phyloP scores from a whole-genome alignment of 345 rosid genomes.

The Eucalyptus polybractea region DNA sequence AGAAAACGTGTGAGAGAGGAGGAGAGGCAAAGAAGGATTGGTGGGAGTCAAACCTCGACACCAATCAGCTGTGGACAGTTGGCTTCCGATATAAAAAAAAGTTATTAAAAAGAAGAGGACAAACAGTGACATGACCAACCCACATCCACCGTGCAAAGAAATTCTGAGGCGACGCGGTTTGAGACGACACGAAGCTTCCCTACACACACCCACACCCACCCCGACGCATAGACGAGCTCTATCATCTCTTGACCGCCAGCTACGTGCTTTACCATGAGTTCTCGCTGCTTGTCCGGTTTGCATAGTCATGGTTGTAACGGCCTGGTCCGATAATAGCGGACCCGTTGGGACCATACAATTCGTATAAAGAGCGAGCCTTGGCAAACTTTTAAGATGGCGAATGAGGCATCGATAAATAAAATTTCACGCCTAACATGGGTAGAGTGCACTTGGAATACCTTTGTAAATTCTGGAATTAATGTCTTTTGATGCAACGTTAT shows the following conservation, averaged over 20 bases:
- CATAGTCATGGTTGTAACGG: neutral
- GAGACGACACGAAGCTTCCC: neutral
- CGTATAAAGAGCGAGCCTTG: rapidly evolving
- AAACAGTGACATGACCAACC: neutral
- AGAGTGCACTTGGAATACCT: too few relatives aligned
- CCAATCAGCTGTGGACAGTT: neutral
- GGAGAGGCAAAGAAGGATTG: neutral
- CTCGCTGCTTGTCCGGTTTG: neutral
- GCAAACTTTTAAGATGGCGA: neutral
- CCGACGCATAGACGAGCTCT: neutral
- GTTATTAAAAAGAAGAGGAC: neutral
- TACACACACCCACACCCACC: neutral
- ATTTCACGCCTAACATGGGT: too few relatives aligned
- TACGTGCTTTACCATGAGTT: neutral
- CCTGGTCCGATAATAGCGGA: neutral
- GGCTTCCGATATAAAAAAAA: neutral
- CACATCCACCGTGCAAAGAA: neutral
- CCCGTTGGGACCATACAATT: too few relatives aligned
- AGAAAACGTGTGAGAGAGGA: neutral
- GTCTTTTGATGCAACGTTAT: rapidly evolving
- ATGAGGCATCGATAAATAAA: too few relatives aligned
- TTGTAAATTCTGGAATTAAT: too few relatives aligned
- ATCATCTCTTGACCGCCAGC: neutral
- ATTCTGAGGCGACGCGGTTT: neutral
- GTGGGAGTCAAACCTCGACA: neutral